Conservation (phyloP, 805 yeast genomes). For the Candida easanensis region DNA sequence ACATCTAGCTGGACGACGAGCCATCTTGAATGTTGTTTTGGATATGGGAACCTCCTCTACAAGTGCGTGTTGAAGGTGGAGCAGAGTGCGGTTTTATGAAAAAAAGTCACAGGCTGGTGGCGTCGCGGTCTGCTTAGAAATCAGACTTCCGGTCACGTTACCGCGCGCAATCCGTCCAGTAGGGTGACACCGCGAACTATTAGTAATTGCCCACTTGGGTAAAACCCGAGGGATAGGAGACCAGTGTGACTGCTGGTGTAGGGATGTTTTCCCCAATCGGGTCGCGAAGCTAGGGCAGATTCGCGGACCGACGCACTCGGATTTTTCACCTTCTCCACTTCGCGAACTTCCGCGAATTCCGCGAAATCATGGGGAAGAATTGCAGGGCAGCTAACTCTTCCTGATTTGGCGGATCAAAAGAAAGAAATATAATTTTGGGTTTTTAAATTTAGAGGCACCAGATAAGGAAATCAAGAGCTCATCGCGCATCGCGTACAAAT, state of each 20-base stretch:
- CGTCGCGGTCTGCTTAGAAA: constrained; percentile 16
- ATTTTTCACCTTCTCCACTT: no score
- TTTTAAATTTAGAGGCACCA: no score
- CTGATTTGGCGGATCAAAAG: neutral
- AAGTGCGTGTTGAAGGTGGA: neutral
- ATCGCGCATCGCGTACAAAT: no score
- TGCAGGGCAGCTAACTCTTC: neutral
- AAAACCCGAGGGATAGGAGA: constrained; percentile 8
- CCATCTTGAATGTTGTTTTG: constrained; percentile 66
- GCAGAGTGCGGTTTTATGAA: constrained; percentile 7
- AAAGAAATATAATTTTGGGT: no score
- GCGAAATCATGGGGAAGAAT: neutral
- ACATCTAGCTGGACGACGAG: constrained; percentile 99
- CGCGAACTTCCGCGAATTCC: neutral
- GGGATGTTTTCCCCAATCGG: constrained; percentile 6
- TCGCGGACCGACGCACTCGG: neutral
- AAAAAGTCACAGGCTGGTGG: constrained; percentile 6
- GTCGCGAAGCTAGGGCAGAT: neutral
- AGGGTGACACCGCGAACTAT: neutral
- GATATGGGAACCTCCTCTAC: neutral
- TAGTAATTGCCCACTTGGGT: constrained; percentile 1
- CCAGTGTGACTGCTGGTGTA: constrained; percentile 15
- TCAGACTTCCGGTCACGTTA: constrained; percentile 11
- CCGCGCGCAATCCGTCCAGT: neutral
- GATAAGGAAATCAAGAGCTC: no score